Conservation (phyloP, 2,329 filamentous ascomycete genomes). For the Curvularia hawaiiensis region DNA sequence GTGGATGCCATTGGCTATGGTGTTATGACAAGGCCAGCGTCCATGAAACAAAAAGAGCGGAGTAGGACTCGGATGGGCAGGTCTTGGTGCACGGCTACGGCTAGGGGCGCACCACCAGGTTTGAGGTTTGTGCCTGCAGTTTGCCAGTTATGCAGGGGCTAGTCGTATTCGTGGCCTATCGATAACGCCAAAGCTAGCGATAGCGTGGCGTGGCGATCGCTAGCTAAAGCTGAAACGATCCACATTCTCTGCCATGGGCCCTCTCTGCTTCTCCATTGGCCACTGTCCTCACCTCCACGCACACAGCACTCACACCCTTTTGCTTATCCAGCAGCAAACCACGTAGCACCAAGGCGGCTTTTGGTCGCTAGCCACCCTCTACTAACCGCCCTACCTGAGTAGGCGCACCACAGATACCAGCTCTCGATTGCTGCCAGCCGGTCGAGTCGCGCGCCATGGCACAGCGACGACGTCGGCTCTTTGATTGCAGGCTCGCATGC, state of each 20-base stretch:
- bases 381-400: slow-evolving; percentile 27
- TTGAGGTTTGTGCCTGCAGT: slow-evolving; percentile 21
- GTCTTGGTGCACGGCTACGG: slow-evolving; percentile 22
- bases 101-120: slow-evolving; percentile 28
- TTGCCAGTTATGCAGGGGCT: slow-evolving; percentile 27
- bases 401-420: slow-evolving; percentile 18
- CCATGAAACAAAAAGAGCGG: slow-evolving; percentile 39
- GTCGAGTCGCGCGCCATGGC: background rate
- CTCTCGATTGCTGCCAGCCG: slow-evolving; percentile 6
- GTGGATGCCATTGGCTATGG: slow-evolving; percentile 28
- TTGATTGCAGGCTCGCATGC: slow-evolving; percentile 24
- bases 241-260: slow-evolving; percentile 7
- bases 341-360: slow-evolving; percentile 13
- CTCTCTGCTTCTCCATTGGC: slow-evolving; percentile 26
- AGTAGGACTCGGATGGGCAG: slow-evolving; percentile 22
- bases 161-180: slow-evolving; percentile 29
- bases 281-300: slow-evolving; percentile 18
- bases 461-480: slow-evolving; percentile 1
- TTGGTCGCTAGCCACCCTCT: slow-evolving; percentile 14
- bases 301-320: slow-evolving; percentile 17
- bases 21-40: slow-evolving; percentile 29
- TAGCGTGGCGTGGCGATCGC: slow-evolving; percentile 28
- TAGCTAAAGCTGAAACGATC: slow-evolving; percentile 32
- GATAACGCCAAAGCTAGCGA: slow-evolving; percentile 25
- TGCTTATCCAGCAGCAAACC: slow-evolving; percentile 23